Evolutionary conservation across 2,329 filamentous ascomycete species (phyloP), one percentile per base, ranked within the genome.

Genomic region (Arthrobotrys entomopaga): DNA sequence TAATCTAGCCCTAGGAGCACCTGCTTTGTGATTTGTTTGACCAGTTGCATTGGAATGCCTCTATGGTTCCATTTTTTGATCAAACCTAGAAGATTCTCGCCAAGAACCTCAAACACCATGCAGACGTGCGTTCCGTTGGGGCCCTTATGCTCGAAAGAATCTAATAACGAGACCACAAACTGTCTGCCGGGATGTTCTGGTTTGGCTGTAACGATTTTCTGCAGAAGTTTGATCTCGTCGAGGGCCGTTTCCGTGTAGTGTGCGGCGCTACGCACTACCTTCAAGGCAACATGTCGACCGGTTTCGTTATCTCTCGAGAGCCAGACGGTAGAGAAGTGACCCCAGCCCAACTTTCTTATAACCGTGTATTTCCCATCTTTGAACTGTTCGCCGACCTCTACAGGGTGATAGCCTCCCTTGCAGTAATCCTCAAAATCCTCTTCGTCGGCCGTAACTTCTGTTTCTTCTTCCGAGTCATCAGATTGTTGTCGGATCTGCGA

Each of bases 391-490:
- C 95, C 95, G 74, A 98, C 90, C 79, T 89, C 87, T 57, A 99
- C 95, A 1, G 95, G 95, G 81, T 99, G 95, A 82, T 98, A 99
- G 75, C 95, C 95, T 80, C 95, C 95, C 84, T 98, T 98, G 87
- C 94, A 97, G 85, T 99, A 99, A 83, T 99, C 95, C 83, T 98
- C 94, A 54, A 92, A 97, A 83, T 99, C 95, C 83, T 99, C 95
- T 84, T 99, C 95, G 81, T 98, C 95, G 80, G 93, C 94, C 43
- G 94, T 96, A 81, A 95, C 93, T 80, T 97, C 93, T 82, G 90
- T 88, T 78, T 88, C 86, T 81, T 97, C 93, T 83, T 94, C 93
- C 78, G 88, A 89, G 53, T 91, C 91, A 74, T 89, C 91, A 65
- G 89, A 87, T 65, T 70, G 64, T 24, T 61, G 91, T 91, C 60